Conservation (phyloP, 768 basidiomycete species). For the Leucogyrophana mollusca region DNA sequence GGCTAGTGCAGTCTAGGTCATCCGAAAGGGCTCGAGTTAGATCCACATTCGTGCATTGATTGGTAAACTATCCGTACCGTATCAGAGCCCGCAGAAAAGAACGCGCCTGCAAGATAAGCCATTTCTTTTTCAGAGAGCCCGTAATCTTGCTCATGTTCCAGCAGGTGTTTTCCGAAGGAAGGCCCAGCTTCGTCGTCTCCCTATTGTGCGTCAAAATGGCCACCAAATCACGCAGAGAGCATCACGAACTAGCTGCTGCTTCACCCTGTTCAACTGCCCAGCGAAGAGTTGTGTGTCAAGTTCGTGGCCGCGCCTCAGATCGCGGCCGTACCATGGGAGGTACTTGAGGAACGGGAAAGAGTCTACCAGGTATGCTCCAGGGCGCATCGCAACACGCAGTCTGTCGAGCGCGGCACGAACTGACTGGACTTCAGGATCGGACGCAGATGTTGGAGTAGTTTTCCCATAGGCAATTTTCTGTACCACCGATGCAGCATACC, state of each 20-base stretch:
- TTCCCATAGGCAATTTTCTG: conserved; percentile 20
- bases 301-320: conserved; percentile 48
- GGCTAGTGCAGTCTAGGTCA: conserved; percentile 43
- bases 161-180: conserved; percentile 53
- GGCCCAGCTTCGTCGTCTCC: conserved; percentile 21
- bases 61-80: conserved; percentile 29
- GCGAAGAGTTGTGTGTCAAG: conserved; percentile 49
- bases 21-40: not conserved
- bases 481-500: conserved; percentile 15
- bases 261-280: conserved; percentile 42
- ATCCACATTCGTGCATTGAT: not conserved
- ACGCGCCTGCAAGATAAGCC: conserved; percentile 55
- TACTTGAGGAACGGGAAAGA: conserved; percentile 33
- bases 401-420: conserved; percentile 19
- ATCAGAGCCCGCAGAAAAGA: conserved; percentile 59
- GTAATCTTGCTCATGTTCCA: conserved; percentile 47
- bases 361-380: conserved; percentile 34
- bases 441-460: conserved; percentile 8
- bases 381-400: conserved; percentile 20
- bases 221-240: not conserved
- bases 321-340: conserved; percentile 59
- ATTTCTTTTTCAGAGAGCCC: conserved; percentile 50
- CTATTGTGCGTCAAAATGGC: not conserved
- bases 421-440: conserved; percentile 16
- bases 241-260: conserved; percentile 36